Conservation (phyloP, 2,329 filamentous ascomycete species). For the Neocucurbitaria cava region DNA sequence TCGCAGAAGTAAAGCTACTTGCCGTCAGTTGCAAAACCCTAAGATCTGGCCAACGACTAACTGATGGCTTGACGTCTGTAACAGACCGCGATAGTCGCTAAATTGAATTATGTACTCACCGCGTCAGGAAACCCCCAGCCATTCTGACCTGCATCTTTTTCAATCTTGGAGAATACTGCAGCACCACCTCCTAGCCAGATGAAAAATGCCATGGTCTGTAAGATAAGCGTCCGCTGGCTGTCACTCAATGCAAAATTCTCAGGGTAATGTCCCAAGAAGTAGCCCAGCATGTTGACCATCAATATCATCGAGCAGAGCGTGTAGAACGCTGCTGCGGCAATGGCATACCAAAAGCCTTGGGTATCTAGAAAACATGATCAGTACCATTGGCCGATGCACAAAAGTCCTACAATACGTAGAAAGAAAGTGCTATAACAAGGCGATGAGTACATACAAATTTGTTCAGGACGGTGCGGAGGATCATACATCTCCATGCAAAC, state of each 20-base stretch:
- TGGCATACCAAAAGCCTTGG: constrained; percentile 85
- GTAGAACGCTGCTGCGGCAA: constrained; percentile 81
- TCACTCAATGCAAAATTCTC: constrained; percentile 80
- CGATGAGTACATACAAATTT: constrained; percentile 50
- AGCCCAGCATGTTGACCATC: constrained; percentile 80
- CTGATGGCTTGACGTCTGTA: background rate
- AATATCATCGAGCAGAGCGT: constrained; percentile 79
- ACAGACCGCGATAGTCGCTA: background rate
- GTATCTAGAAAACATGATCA: no score
- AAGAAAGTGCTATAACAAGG: no score
- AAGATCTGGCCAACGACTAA: background rate
- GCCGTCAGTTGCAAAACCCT: background rate
- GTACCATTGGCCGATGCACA: no score
- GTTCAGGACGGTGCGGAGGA: constrained; percentile 53
- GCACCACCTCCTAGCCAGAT: constrained; percentile 81
- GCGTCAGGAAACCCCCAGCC: constrained; percentile 79
- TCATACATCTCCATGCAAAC: constrained; percentile 70
- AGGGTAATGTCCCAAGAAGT: constrained; percentile 74
- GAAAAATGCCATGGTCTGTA: constrained; percentile 88
- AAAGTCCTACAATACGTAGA: no score
- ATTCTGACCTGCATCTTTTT: constrained; percentile 52
- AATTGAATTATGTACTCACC: background rate
- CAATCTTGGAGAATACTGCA: constrained; percentile 74
- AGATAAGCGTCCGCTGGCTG: constrained; percentile 84
- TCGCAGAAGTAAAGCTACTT: constrained; percentile 52